phyloP scores from a whole-genome alignment of 2,329 filamentous ascomycete species.

The Parastagonospora nodorum region DNA sequence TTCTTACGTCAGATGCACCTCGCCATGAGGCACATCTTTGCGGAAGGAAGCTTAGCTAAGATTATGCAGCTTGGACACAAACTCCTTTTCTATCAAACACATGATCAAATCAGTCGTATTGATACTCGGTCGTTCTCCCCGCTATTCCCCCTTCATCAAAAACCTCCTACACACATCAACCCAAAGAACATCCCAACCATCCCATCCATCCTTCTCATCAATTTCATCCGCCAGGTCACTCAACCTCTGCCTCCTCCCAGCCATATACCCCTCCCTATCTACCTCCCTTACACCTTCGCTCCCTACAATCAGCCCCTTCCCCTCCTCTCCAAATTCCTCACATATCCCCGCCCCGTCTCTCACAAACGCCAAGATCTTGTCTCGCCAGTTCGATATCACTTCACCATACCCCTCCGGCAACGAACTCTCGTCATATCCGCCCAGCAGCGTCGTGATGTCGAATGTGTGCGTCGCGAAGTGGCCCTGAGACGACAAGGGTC shows the following conservation, averaged over 20 bases:
- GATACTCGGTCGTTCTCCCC: no score
- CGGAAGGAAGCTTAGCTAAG: no score
- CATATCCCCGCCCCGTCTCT: conserved; percentile 11
- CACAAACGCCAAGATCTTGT: conserved; percentile 18
- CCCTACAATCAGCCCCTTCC: conserved; percentile 10
- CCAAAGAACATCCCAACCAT: conserved; percentile 20
- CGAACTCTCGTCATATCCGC: conserved; percentile 15
- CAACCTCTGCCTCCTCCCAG: conserved; percentile 9
- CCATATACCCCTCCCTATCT: conserved; percentile 10
- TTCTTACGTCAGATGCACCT: background rate
- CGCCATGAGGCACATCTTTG: no score
- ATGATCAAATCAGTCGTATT: no score
- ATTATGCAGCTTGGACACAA: no score
- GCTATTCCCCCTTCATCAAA: conserved; percentile 23
- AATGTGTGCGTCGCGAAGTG: conserved; percentile 22
- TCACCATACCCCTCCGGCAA: conserved; percentile 11
- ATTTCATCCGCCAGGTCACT: conserved; percentile 14
- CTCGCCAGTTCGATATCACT: conserved; percentile 11
- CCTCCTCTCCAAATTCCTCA: conserved; percentile 5
- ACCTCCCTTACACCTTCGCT: conserved; percentile 13
- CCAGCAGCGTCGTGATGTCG: conserved; percentile 20
- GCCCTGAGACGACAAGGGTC: conserved; percentile 13
- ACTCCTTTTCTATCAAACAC: no score
- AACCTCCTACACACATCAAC: conserved; percentile 18
- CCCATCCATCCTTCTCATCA: conserved; percentile 9